Conservation (phyloP, 2,329 filamentous ascomycete species). For the Trichoderma sp. region DNA sequence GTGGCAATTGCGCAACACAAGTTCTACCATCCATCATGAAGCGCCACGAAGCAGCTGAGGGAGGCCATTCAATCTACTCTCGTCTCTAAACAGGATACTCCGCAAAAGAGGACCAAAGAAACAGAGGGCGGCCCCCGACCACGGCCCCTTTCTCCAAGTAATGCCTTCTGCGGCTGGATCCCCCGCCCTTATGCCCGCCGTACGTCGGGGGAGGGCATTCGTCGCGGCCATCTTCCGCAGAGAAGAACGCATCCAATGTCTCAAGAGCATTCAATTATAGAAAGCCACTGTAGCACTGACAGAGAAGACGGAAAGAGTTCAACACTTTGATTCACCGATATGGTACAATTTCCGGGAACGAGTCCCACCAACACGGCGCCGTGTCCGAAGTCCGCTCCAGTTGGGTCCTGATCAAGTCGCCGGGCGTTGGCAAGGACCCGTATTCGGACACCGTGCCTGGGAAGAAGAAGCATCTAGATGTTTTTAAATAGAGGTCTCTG, state of each 20-base stretch:
- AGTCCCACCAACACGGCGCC: conserved; percentile 13
- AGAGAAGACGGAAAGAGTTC: background rate
- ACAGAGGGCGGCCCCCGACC: background rate
- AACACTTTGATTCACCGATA: background rate
- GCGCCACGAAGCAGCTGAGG: background rate
- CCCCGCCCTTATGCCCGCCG: background rate
- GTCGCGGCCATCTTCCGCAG: background rate
- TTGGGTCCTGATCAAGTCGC: background rate
- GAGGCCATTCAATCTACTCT: background rate
- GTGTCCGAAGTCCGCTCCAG: conserved; percentile 11
- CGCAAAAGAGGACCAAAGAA: background rate
- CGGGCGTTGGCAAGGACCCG: background rate
- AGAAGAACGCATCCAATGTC: background rate
- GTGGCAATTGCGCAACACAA: too few species aligned
- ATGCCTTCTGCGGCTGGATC: background rate
- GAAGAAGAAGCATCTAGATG: background rate
- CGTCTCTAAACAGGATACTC: background rate
- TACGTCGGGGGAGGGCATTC: background rate
- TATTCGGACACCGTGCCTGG: background rate
- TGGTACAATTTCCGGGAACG: background rate
- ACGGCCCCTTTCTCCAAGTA: background rate
- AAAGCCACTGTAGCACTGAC: background rate
- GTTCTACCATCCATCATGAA: background rate
- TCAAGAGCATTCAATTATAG: background rate
- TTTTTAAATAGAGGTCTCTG: background rate